Percentiles rank a stretch among this genome's conserved stretches.
These are phyloP conservation scores for Zygotorulaspora chibaensis DNA, from an alignment of 805 yeast species.

Conservation along the genomic window DNA sequence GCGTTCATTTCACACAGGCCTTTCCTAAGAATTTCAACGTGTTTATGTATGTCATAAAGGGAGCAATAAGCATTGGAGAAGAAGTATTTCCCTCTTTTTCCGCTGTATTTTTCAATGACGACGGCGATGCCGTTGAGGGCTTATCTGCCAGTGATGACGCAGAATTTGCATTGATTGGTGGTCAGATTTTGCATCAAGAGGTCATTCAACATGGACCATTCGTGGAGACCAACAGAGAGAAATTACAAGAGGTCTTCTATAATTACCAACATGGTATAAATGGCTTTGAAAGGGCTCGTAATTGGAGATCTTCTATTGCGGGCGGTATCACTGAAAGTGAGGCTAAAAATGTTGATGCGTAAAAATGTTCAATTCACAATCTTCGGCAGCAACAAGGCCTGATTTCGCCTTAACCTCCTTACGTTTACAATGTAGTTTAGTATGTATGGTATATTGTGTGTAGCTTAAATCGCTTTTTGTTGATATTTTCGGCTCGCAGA, in stretches of 20 bases:
- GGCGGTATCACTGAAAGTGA: conserved; percentile 36
- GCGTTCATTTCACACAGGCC: conserved; percentile 50
- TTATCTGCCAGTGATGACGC: conserved; percentile 45
- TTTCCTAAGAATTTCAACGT: conserved; percentile 60
- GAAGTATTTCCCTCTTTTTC: conserved; percentile 43
- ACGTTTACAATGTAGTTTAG: no score
- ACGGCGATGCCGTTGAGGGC: conserved; percentile 62
- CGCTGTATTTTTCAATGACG: conserved; percentile 60
- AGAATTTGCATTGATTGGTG: conserved; percentile 72
- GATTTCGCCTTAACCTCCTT: no score
- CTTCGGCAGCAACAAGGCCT: no score
- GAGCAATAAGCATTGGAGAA: conserved; percentile 48
- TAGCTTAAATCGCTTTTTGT: no score
- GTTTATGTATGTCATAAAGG: conserved; percentile 64
- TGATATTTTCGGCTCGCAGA: no score
- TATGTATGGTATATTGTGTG: no score
- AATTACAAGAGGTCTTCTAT: conserved; percentile 62
- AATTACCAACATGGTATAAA: conserved; percentile 67
- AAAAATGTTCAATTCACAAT: no score
- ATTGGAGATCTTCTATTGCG: conserved; percentile 48
- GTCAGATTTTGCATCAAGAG: conserved; percentile 66
- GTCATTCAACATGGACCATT: conserved; percentile 89
- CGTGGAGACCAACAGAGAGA: conserved; percentile 66
- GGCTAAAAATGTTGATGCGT: conserved; percentile 8
- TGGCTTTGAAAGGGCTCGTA: conserved; percentile 64